Percentiles rank a stretch among this genome's conserved stretches.
Conservation (phyloP, 2,329 filamentous ascomycete genomes). For the Talaromyces sp. region DNA sequence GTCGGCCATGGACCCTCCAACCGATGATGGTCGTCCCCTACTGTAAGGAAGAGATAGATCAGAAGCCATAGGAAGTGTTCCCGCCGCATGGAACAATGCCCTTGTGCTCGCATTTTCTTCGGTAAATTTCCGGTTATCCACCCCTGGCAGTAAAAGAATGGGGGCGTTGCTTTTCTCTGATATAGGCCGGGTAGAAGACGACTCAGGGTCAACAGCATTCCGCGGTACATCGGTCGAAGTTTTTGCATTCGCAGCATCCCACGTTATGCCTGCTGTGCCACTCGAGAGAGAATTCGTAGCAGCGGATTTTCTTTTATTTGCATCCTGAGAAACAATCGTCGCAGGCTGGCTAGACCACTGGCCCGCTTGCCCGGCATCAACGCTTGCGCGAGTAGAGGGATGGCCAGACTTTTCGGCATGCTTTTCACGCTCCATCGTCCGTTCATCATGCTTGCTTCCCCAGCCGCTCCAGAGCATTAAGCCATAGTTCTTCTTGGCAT, state of each 20-base stretch:
- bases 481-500: slow-evolving; percentile 65
- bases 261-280: slow-evolving; percentile 5
- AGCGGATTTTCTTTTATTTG: not conserved
- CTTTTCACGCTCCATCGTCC: slow-evolving; percentile 57
- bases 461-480: slow-evolving; percentile 83
- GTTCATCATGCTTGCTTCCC: slow-evolving; percentile 86
- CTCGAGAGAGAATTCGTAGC: not conserved
- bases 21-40: slow-evolving; percentile 25
- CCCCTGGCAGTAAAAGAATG: slow-evolving; percentile 32
- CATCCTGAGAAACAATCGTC: slow-evolving; percentile 1
- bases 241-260: slow-evolving; percentile 13
- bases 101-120: slow-evolving; percentile 40
- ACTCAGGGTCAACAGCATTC: slow-evolving; percentile 6
- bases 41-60: slow-evolving; percentile 23
- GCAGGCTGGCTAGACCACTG: slow-evolving; percentile 23
- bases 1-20: slow-evolving; percentile 29
- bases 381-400: slow-evolving; percentile 27
- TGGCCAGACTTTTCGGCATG: slow-evolving; percentile 23
- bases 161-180: slow-evolving; percentile 25
- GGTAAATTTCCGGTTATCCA: slow-evolving; percentile 28
- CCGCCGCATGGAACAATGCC: slow-evolving; percentile 33
- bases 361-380: slow-evolving; percentile 32
- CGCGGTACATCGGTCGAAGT: not conserved
- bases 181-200: slow-evolving; percentile 12
- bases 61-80: slow-evolving; percentile 26